Base-by-base conservation (phyloP, 768 basidiomycete species). In the Pisolithus albus region DNA sequence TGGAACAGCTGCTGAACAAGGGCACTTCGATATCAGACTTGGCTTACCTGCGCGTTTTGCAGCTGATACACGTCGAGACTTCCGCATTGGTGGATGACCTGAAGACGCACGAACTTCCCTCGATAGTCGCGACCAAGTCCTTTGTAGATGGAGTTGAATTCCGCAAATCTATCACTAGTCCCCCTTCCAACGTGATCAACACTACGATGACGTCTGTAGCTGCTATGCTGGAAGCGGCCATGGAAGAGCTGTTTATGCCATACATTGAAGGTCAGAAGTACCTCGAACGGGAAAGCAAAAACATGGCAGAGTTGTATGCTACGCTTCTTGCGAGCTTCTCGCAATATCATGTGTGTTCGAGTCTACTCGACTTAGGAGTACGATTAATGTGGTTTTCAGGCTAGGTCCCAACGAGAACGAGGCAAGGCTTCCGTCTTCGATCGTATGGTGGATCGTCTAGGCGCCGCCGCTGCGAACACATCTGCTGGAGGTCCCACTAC, bases 221-320 rank as follows among this genome's bases (percentile, higher is more conserved):
- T 60, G 73, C 80, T 1, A 92, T 97, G 89, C 76, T 99, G n/a
- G 96, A 98, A 66, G 84, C 82, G 7, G 89, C 92, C 7, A 85
- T 96, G 81, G 96, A 97, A 56, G 96, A 98, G 63, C 79, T 98
- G 18, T 98, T 98, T 56, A 82, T 93, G 19, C 89, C 92, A 3
- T 97, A 94, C 62, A 87, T 85, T 1, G 95, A 99, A 68, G 92
- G 90, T 3, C 83, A 83, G 52, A 74, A 92, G 51, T 98, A 97
- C 64, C 77, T 98, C 4, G 96, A 98, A 61, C 82, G 84, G 39
- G 96, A 99, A 73, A 88, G 81, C 56, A 87, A 83, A 64, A 92
- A 83, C 61, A 64, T 98, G 43, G 81, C 81, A 1, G 81, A 86
- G 39, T 74, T 97, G 11, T 98, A 93, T 62, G 78, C 83, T 7